Evolutionary conservation across 2,329 filamentous ascomycete genomes (phyloP), one percentile per base, ranked within the genome.

Genomic region (Calonectria hawksworthii): DNA sequence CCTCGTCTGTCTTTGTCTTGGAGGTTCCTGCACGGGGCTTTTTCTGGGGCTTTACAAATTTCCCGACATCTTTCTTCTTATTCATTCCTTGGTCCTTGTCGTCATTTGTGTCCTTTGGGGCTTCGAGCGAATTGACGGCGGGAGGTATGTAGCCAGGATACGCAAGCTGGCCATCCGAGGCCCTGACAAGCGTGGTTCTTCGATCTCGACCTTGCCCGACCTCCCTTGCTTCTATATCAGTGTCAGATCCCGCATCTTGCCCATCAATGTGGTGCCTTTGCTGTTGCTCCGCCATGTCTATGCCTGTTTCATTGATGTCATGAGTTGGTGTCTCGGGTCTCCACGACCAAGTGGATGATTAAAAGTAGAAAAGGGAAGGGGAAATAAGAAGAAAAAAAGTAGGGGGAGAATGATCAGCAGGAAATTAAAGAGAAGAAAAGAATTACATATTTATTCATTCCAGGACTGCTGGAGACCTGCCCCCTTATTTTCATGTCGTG

Each of bases 101-200:
- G 10, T 47, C 9, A 23, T 47, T 23, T 23, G 44, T 23, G n/a
- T 18, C 44, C 2, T 10, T 23, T 47, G 8, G 44, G 26, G 9
- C 50, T 26, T 59, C 52, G 21, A 65, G 73, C 3, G 73, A 59
- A 9, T 66, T 26, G 10, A 72, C 56, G 11, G 30, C 7, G 1
- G 64, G 65, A 9, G 73, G 73, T 21, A 75, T 52, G 23, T 63
- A 34, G 61, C 30, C 54, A 21, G 71, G 71, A 34, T 73, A 73
- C 23, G 59, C 70, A 52, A 73, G 34, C 32, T 72, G 32, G 11
- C 70, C 70, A 14, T 73, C 70, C 1, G 47, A 61, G n/a, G 50
- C 32, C 11, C 51, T 63, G 1, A 70, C 30, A 3, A 70, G 50
- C 18, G 47, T 69, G n/a, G 56, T 63, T 14, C 28, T 52, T 26